phyloP scores from a whole-genome alignment of 176 grass and related monocot species.

The Ananas comosus region DNA sequence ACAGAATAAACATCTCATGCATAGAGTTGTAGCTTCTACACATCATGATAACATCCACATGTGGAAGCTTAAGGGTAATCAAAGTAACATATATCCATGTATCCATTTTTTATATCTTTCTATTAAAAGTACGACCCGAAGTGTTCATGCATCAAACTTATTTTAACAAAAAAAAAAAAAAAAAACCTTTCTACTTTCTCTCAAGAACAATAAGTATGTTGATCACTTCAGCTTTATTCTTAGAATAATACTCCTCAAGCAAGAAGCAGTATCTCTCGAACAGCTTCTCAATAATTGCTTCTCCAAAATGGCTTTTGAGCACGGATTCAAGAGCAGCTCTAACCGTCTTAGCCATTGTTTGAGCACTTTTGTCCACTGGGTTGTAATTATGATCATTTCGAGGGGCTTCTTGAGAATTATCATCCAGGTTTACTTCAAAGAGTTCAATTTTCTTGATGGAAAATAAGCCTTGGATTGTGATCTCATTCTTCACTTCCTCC shows the following conservation, averaged over 20 bases:
- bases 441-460: slow-evolving; percentile 23
- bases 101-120: no score
- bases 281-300: slow-evolving; percentile 27
- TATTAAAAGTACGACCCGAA: no score
- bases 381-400: neutral
- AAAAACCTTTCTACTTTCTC: slow-evolving; percentile 14
- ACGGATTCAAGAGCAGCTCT: slow-evolving; percentile 39
- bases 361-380: neutral
- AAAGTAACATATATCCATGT: no score
- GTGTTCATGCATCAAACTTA: no score
- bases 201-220: slow-evolving; percentile 36
- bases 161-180: slow-evolving; percentile 1
- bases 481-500: slow-evolving; percentile 29
- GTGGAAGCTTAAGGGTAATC: no score
- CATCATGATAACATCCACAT: no score
- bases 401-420: neutral
- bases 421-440: slow-evolving; percentile 27
- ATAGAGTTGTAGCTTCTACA: no score
- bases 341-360: slow-evolving; percentile 1
- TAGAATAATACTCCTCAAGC: slow-evolving; percentile 28
- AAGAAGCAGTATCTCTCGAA: slow-evolving; percentile 27
- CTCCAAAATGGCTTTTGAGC: slow-evolving; percentile 40
- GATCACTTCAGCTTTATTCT: slow-evolving; percentile 22
- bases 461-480: slow-evolving; percentile 42
- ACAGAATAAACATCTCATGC: no score